Evolutionary conservation across 768 basidiomycete species (phyloP), one percentile per base, ranked within the genome.

Genomic region (Leccinum subgranulosum): DNA sequence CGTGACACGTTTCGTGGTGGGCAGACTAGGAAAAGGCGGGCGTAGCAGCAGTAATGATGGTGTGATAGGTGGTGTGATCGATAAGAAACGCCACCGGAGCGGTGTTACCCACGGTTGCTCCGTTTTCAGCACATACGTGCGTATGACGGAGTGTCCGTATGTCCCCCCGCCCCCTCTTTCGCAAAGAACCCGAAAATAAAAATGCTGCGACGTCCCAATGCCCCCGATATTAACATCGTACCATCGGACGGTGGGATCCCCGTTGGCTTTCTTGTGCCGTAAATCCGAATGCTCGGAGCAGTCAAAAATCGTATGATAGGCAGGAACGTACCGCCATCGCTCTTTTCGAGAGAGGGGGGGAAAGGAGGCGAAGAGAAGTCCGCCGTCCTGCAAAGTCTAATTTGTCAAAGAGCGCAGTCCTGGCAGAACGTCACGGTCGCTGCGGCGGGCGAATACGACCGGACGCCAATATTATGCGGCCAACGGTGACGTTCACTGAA

Each of bases 1-100:
- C 55, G 6, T 45, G 57, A 58, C 63, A 63, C 66, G 66, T 67
- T 59, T 48, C 10, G 53, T 51, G 14, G n/a, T 21, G 65, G 56
- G 4, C 50, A 11, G n/a, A 25, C 15, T 12, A 46, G 34, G 21
- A 31, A 23, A 25, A 14, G 21, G 15, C 46, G 46, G 21, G 54
- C 58, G 33, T 52, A 50, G 55, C 55, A 54, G 62, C 10, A 49
- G 4, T 6, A 12, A n/a, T 29, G 8, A 49, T 17, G 49, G 17
- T 21, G 29, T 11, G 8, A 41, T 34, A 19, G 14, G 23, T 41
- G 39, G 39, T 43, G 11, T 43, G 41, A 43, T 43, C 41, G 41
- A 43, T 43, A 43, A 43, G n/a, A 19, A 43, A 43, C 41, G 41
- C 41, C 41, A 43, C 41, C 19, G 41, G 41, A 43, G 41, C 10